These are phyloP conservation scores for Penicillium subrubescens DNA, from an alignment of 495 filamentous ascomycete genomes.

Conservation along the genomic window DNA sequence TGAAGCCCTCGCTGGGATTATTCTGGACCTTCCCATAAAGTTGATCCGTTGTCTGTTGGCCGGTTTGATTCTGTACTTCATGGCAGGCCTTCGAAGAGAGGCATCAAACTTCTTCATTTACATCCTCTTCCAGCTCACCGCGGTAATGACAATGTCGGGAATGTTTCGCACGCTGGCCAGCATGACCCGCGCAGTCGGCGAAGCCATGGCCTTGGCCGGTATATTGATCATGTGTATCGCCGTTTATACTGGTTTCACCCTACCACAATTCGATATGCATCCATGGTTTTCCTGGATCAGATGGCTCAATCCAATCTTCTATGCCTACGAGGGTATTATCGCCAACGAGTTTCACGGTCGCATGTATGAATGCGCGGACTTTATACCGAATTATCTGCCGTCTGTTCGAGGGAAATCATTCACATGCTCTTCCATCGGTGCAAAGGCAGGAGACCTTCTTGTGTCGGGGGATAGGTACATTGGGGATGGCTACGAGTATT, in stretches of 20 bases:
- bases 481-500: not conserved
- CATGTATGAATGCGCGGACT: not conserved
- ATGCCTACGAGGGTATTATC: constrained; percentile 39
- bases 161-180: constrained; percentile 78
- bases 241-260: constrained; percentile 81
- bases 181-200: constrained; percentile 68
- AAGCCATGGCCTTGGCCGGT: constrained; percentile 76
- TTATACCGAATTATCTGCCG: not conserved
- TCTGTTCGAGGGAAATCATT: not conserved
- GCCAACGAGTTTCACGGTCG: constrained; percentile 42
- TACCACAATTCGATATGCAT: constrained; percentile 66
- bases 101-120: not conserved
- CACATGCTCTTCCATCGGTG: not conserved
- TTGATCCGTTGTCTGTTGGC: constrained; percentile 17
- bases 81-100: not conserved
- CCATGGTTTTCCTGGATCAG: constrained; percentile 78
- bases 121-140: not conserved
- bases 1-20: constrained; percentile 55
- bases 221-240: constrained; percentile 72
- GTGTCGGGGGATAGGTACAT: constrained; percentile 13
- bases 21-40: constrained; percentile 58
- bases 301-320: constrained; percentile 70
- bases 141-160: constrained; percentile 27
- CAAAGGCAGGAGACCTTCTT: constrained; percentile 3
- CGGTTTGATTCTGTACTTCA: not conserved